A percentile compares a stretch with the other conserved stretches of the same genome.
Conservation (phyloP, 2,329 filamentous ascomycete species). For the Pyrenophora teres region DNA sequence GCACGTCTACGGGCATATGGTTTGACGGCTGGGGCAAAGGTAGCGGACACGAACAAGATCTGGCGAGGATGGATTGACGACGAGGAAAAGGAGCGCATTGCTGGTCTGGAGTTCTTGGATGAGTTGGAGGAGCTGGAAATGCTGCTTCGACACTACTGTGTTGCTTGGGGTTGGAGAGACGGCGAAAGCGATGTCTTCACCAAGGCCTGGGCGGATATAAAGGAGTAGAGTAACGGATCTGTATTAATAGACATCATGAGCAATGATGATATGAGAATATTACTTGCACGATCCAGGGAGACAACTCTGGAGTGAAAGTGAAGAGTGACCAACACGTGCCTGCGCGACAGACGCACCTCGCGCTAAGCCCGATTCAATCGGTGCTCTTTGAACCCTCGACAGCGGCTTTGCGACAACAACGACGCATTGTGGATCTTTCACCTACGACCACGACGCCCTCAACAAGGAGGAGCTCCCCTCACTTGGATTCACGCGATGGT, state of each 20-base stretch:
- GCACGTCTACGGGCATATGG: conserved; percentile 68
- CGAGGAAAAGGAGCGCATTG: conserved; percentile 78
- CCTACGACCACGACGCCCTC: not conserved
- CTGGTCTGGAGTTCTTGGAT: conserved; percentile 82
- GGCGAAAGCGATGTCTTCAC: conserved; percentile 40
- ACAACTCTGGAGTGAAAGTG: not conserved
- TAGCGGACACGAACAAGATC: conserved; percentile 68
- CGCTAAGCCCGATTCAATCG: conserved; percentile 21
- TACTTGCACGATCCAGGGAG: not conserved
- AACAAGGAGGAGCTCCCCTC: not conserved
- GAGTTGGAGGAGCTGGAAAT: conserved; percentile 94
- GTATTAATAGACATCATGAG: not conserved
- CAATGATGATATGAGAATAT: not conserved
- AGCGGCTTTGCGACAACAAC: conserved; percentile 16
- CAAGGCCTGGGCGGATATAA: conserved; percentile 39
- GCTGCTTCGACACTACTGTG: conserved; percentile 83
- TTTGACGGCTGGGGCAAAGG: conserved; percentile 62
- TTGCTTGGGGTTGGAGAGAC: conserved; percentile 84
- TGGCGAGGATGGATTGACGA: conserved; percentile 75
- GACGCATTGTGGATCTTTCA: not conserved
- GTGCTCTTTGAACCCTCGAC: conserved; percentile 16
- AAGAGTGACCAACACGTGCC: conserved; percentile 3
- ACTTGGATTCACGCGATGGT: not conserved
- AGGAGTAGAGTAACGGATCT: conserved; percentile 14
- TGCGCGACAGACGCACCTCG: conserved; percentile 7